A percentile compares a stretch with the other conserved stretches of the same genome.
Conservation (phyloP, 2,329 filamentous ascomycete species). For the Hypoxylon sp. region DNA sequence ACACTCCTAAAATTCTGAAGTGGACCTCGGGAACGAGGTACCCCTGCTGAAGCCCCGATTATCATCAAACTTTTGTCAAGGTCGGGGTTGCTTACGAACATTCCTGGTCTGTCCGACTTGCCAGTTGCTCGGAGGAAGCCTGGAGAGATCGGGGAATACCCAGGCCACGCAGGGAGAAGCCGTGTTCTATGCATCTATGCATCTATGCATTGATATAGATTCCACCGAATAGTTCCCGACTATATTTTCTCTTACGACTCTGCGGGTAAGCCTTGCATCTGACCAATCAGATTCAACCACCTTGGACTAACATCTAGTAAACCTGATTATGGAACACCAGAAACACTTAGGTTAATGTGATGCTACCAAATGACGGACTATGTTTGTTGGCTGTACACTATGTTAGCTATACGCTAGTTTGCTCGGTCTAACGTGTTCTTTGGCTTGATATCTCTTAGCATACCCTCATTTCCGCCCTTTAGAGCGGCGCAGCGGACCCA, state of each 20-base stretch:
- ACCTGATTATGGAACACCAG: constrained; percentile 3
- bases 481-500: constrained; percentile 13
- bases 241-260: constrained; percentile 5
- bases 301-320: constrained; percentile 10
- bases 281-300: constrained; percentile 22
- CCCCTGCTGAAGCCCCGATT: constrained; percentile 36
- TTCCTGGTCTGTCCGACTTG: background rate
- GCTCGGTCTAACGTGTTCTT: background rate
- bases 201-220: background rate
- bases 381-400: constrained; percentile 17
- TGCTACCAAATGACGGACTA: constrained; percentile 8
- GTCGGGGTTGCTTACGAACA: constrained; percentile 1
- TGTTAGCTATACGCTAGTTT: constrained; percentile 11
- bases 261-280: constrained; percentile 8
- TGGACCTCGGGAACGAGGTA: constrained; percentile 22
- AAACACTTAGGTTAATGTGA: background rate
- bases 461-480: constrained; percentile 16
- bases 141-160: constrained; percentile 10
- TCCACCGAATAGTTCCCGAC: background rate
- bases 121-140: constrained; percentile 1
- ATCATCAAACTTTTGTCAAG: constrained; percentile 40
- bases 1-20: constrained; percentile 20
- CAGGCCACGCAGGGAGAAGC: constrained; percentile 11
- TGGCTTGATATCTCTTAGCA: constrained; percentile 13
- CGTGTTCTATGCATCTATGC: constrained; percentile 1